Evolutionary conservation across 345 rosid genomes (phyloP), one percentile per base, ranked within the genome.

Genomic region (Eutrema japonicum): DNA sequence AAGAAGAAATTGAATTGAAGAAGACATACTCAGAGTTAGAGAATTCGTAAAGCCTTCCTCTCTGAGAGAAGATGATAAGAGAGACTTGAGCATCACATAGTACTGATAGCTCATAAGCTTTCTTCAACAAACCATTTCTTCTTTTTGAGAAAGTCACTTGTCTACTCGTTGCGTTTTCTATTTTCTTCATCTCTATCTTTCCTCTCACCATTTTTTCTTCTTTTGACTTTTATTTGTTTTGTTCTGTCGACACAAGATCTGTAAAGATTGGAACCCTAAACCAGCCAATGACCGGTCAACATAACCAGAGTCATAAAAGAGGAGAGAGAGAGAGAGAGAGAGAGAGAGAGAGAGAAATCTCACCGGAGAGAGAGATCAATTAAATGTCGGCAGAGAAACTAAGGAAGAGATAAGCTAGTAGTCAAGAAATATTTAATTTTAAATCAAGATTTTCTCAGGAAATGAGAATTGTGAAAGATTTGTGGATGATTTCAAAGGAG

Each of bases 151-250:
- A 76, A 69, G 80, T 77, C 62, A 77, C 80, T 56, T 70, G 80
- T 64, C 80, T 70, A 56, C 76, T 77, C 16, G 80, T 70, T 0
- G 76, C 53, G 62, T 77, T 77, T 57, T 77, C 80, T 64, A 77
- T 77, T 64, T 70, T 77, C 80, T 77, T 77, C 80, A 77, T 64
- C 62, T 77, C 80, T 64, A 77, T 77, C 71, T 77, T 77, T 56
- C 80, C 80, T 56, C 80, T 55, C 61, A 77, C 80, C 80, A 77
- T 65, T 64, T 58, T 73, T 49, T 66, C 53, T 52, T 68, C 66
- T 35, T 59, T 46, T 38, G 54, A 58, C 73, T 52, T 59, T 48
- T 22, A 22, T 13, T 33, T 32, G 18, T 7, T 52, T 65, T 8
- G 9, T 46, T 37, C 69, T 51, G 55, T 27, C 9, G 36, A 7